Percentiles rank a stretch among this genome's conserved stretches.
phyloP scores from a whole-genome alignment of 1,284 basidiomycete genomes.

The Meira nashicola region DNA sequence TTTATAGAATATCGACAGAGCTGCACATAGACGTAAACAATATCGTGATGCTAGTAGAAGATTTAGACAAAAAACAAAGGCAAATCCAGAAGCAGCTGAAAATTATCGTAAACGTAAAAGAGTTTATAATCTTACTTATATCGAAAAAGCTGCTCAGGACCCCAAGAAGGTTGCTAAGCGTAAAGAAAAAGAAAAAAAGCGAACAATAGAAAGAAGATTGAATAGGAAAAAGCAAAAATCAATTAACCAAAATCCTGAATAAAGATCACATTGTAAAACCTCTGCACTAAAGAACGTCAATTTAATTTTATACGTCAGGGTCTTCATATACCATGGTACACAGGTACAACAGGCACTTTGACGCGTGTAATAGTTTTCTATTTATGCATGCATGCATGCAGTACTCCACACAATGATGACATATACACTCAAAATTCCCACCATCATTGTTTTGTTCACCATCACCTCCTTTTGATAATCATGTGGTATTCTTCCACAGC shows the following conservation, averaged over 20 bases:
- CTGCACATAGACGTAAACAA: too few species aligned
- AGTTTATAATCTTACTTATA: too few species aligned
- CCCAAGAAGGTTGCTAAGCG: too few species aligned
- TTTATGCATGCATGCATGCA: not conserved
- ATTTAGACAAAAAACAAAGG: too few species aligned
- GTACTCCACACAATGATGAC: not conserved
- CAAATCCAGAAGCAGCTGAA: too few species aligned
- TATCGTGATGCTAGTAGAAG: too few species aligned
- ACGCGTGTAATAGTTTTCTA: not conserved
- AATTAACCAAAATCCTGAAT: not conserved
- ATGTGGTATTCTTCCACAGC: not conserved
- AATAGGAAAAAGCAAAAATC: not conserved
- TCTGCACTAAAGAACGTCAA: not conserved
- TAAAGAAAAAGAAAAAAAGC: not conserved
- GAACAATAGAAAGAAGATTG: not conserved
- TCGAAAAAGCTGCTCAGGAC: too few species aligned
- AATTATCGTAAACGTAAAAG: too few species aligned
- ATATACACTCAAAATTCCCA: not conserved
- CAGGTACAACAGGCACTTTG: not conserved
- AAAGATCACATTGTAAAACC: not conserved
- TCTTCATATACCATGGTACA: not conserved
- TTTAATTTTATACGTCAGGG: not conserved
- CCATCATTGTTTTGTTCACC: not conserved
- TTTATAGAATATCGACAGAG: too few species aligned
- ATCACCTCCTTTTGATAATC: not conserved